Base-by-base conservation (phyloP, 148 eudicot genomes). In the Rhododendron vialii region DNA sequence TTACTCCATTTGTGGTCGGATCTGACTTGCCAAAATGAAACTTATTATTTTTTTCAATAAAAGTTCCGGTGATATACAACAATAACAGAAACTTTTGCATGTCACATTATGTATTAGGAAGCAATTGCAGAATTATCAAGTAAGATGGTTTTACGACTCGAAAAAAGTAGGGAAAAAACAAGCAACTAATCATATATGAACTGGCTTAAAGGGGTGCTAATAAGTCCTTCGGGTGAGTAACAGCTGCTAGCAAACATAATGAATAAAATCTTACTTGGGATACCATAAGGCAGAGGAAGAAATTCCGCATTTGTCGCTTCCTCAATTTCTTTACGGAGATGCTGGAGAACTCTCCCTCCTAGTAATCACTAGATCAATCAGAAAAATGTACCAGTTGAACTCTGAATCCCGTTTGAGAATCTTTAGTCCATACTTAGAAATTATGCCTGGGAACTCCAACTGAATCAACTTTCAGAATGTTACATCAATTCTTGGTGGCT, bases 281-380 rank as follows among this genome's bases (percentile, higher is more conserved):
- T 87, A 97, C 99, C 96, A 97, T 91, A 88, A 97, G 96, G 88
- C 98, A 94, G 73, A 95, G 87, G 81, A 94, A 90, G 84, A 95
- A 94, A 87, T 97, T 97, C 53, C 94, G 90, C 96, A 95, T 97
- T 88, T 97, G 99, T 80, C 99, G 94, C 89, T 87, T 90, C 87
- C 99, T 92, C 90, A 97, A 84, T 88, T 90, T 93, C 91, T 93
- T 93, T 89, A 97, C 98, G 41, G 92, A 88, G 80, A 92, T 86
- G 88, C 95, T 91, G 53, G 90, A 95, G 83, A 93, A 93, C 84
- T 94, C 98, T 74, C 99, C 99, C 87, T 97, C 99, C 99, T 97
- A 89, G 36, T 71, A 83, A 28, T 81, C 86, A 85, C 77, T 33
- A 24, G 69, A 61, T 83, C 51, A 57, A 77, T 87, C 57, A 87